These are phyloP conservation scores for Lasiodiplodia theobromae DNA, from an alignment of 2,329 filamentous ascomycete species.

Conservation along the genomic window DNA sequence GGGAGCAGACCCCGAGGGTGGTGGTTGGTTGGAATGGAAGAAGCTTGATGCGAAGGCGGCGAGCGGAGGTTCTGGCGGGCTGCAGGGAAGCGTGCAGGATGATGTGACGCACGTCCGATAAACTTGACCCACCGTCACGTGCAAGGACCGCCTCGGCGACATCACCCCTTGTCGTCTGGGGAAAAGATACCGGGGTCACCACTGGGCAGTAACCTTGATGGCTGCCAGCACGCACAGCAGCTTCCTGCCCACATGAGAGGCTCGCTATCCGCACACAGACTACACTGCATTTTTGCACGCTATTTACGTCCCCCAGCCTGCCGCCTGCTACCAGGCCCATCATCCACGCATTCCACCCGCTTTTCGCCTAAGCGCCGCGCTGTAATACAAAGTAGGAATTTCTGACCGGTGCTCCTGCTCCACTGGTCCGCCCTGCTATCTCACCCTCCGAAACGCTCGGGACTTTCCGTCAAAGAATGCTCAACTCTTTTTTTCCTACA, in stretches of 20 bases:
- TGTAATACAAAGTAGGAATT: conserved; percentile 28
- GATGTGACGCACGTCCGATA: neutral
- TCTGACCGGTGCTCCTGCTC: conserved; percentile 17
- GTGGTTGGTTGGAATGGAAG: conserved; percentile 1
- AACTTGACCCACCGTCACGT: conserved; percentile 6
- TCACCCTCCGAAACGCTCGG: conserved; percentile 4
- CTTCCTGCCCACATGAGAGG: neutral
- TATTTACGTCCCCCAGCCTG: conserved; percentile 11
- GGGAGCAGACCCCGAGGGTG: neutral
- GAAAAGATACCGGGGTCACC: conserved; percentile 2
- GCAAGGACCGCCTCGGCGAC: conserved; percentile 5
- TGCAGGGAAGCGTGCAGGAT: neutral
- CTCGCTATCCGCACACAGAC: neutral
- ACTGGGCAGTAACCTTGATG: conserved; percentile 20
- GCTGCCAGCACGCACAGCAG: neutral
- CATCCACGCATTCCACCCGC: conserved; percentile 13
- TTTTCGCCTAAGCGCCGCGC: conserved; percentile 29
- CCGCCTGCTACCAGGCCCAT: conserved; percentile 3
- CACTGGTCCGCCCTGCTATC: conserved; percentile 3
- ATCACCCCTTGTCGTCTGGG: conserved; percentile 26
- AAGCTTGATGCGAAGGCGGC: neutral
- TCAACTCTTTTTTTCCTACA: conserved; percentile 12
- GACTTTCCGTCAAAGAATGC: neutral
- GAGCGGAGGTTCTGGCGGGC: neutral
- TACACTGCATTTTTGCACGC: conserved; percentile 21